Evolutionary conservation across 75 land plant genomes (phyloP), one percentile per base, ranked within the genome.

Genomic region (Selaginella tamariscina): DNA sequence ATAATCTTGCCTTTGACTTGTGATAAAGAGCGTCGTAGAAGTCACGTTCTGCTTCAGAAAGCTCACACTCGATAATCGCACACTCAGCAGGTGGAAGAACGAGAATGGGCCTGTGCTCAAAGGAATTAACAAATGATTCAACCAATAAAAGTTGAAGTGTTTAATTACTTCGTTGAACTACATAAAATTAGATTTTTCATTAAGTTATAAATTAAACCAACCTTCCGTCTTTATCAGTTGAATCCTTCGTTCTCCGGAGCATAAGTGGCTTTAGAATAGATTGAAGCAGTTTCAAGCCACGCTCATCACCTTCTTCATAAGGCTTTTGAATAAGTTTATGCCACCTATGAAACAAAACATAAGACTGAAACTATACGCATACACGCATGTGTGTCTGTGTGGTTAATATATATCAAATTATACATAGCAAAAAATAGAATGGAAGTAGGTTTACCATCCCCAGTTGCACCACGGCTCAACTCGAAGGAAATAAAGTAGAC

Each of bases 391-490:
- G n/a, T n/a, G n/a, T n/a, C n/a, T n/a, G n/a, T n/a, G n/a, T n/a
- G n/a, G n/a, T n/a, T n/a, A n/a, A n/a, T n/a, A n/a, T n/a, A n/a
- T n/a, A n/a, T n/a, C n/a, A n/a, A n/a, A n/a, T n/a, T n/a, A n/a
- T n/a, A n/a, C n/a, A n/a, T n/a, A n/a, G n/a, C n/a, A n/a, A n/a
- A n/a, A n/a, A n/a, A n/a, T n/a, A n/a, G n/a, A n/a, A n/a, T n/a
- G n/a, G 49, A 39, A 23, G 23, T 31, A 29, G 23, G 24, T 79
- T 73, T 75, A 94, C 98, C 89, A 80, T 54, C 82, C 81, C 83
- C 86, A 89, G 56, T 79, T 94, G 57, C 95, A 72, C 96, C 98
- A 94, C 57, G 98, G 98, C 69, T 94, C 98, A 31, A 94, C 76
- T 72, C 81, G 78, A 65, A 94, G 77, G 65, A 94, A 94, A 39